These are phyloP conservation scores for Monosporozyma unispora DNA, from an alignment of 805 yeast genomes.

Conservation along the genomic window DNA sequence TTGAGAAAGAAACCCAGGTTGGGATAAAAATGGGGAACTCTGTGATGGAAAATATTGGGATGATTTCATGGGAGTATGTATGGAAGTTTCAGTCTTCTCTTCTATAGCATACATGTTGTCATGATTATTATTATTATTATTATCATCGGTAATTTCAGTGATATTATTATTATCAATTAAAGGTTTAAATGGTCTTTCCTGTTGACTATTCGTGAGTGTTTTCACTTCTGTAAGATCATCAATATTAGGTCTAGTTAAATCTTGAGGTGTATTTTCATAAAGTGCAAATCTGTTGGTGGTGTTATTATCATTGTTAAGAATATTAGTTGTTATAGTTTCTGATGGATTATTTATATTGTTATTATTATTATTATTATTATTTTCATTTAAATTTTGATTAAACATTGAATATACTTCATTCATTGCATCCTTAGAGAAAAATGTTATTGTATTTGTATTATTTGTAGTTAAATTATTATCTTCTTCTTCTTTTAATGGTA, in stretches of 20 bases:
- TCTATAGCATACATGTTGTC: slow-evolving; percentile 23
- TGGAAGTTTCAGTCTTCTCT: slow-evolving; percentile 18
- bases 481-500: slow-evolving; percentile 38
- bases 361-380: not conserved
- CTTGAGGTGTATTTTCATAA: slow-evolving; percentile 32
- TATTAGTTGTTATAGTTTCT: slow-evolving; percentile 14
- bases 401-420: slow-evolving; percentile 71
- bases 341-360: too few relatives aligned
- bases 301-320: slow-evolving; percentile 16
- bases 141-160: not conserved
- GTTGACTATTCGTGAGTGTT: not conserved
- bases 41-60: slow-evolving; percentile 9
- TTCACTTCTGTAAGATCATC: slow-evolving; percentile 34
- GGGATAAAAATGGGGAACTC: slow-evolving; percentile 27
- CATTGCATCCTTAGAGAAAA: slow-evolving; percentile 65
- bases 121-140: not conserved
- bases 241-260: slow-evolving; percentile 25
- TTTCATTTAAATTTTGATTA: slow-evolving; percentile 35
- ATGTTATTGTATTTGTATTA: slow-evolving; percentile 52
- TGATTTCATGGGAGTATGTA: slow-evolving; percentile 1
- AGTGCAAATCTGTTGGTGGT: slow-evolving; percentile 20
- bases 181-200: slow-evolving; percentile 2
- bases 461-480: slow-evolving; percentile 22
- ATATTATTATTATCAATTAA: not conserved
- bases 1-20: slow-evolving; percentile 10